Evolutionary conservation across 2,329 filamentous ascomycete species (phyloP), one percentile per base, ranked within the genome.

Genomic region (Aureobasidium melanogenum): DNA sequence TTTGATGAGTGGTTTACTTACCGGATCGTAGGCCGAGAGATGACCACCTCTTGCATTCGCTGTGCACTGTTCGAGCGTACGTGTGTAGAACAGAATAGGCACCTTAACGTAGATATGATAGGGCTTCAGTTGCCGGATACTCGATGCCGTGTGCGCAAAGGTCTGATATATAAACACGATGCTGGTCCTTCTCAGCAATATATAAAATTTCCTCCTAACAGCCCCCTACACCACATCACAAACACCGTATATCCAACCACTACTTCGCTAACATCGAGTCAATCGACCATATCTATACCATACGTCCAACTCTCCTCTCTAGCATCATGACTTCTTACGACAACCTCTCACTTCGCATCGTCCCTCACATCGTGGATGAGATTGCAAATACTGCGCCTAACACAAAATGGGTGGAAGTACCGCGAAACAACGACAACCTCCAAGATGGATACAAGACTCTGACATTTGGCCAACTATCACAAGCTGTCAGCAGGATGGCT

Each of bases 391-490:
- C 38, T 14, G 48, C 47, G 2, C 48, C 59, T 22, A 15, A 48
- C 26, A 55, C 59, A 12, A 52, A 44, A 47, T 61, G 59, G 59
- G 59, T 55, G 1, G 47, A 61, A 32, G 39, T 61, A 10, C 59
- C 59, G 24, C 36, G 48, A 32, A 54, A 54, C 30, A 55, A 61
- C 50, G 28, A 39, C 30, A 61, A 66, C 32, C 39, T 66, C 22
- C 61, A 61, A 14, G 63, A 66, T 9, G 68, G 69, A 14, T 66
- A 65, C 60, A 47, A 63, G 28, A 41, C 63, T 32, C n/a, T 66
- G 24, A 62, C 61, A 44, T 64, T 66, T 63, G 41, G 63, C 9
- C 62, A 64, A 14, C 43, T 69, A 15, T 65, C 62, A 26, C 39
- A 55, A 52, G 63, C 65, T 6, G 64, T 66, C 5, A 63, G 65